Conservation (phyloP, 345 rosid genomes). For the Capsella bursapastoris region DNA sequence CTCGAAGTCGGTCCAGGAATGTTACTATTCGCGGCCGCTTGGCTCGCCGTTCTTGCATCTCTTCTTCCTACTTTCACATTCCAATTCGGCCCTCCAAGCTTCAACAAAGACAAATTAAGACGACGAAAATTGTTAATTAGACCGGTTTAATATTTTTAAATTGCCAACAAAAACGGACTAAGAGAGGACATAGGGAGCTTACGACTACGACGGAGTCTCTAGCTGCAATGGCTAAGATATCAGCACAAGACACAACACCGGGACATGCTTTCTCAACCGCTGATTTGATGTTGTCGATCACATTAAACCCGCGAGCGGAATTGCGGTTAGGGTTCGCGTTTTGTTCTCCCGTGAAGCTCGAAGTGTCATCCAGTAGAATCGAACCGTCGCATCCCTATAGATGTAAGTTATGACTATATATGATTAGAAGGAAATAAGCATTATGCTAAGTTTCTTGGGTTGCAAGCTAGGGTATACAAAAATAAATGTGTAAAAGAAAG, state of each 20-base stretch:
- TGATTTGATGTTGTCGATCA: constrained; percentile 70
- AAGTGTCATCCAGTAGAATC: constrained; percentile 74
- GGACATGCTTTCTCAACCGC: constrained; percentile 83
- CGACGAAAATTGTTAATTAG: neutral
- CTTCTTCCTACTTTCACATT: constrained; percentile 86
- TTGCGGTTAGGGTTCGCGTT: constrained; percentile 67
- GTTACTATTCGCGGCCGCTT: constrained; percentile 69
- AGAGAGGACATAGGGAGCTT: constrained; percentile 34
- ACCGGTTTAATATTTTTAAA: neutral
- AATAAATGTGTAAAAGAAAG: neutral
- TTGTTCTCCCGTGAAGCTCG: constrained; percentile 81
- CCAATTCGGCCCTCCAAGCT: constrained; percentile 92
- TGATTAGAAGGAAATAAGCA: neutral
- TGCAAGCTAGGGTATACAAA: neutral
- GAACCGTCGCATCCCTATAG: constrained; percentile 88
- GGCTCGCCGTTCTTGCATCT: constrained; percentile 82
- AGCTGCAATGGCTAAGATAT: constrained; percentile 71
- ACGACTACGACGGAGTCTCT: constrained; percentile 65
- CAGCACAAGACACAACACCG: constrained; percentile 88
- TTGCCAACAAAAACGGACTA: neutral
- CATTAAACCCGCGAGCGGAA: constrained; percentile 76
- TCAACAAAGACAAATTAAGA: constrained; percentile 10
- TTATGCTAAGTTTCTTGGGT: constrained; percentile 26
- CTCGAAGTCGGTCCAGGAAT: constrained; percentile 72
- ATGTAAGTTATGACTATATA: neutral